Evolutionary conservation across 78 protist species (phyloP).

Genomic region (Protostelium mycophagum): DNA sequence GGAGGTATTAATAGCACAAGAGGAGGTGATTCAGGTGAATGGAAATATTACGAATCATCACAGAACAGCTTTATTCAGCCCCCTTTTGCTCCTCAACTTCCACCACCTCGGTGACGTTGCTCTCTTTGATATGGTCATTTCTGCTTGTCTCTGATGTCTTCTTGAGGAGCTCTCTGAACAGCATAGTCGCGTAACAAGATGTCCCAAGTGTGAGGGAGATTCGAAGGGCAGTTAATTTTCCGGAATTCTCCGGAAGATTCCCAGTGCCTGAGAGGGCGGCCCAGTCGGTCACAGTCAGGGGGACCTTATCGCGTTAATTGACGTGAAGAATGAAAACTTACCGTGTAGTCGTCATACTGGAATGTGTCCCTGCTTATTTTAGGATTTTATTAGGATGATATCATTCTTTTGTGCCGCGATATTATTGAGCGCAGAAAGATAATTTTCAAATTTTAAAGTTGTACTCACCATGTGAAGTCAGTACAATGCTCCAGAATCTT

Average conservation of each 20-base stretch:
- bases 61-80: too few relatives aligned
- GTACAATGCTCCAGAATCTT: constrained; percentile 10
- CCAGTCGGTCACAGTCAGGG: too few relatives aligned
- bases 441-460: too few relatives aligned
- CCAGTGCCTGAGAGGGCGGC: constrained; percentile 17
- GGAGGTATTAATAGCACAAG: too few relatives aligned
- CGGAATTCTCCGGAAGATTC: too few relatives aligned
- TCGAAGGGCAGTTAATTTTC: constrained; percentile 44
- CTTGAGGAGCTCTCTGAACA: constrained; percentile 71
- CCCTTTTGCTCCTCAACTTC: too few relatives aligned
- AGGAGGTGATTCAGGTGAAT: too few relatives aligned
- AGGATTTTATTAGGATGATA: neutral
- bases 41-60: too few relatives aligned
- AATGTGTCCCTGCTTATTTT: neutral
- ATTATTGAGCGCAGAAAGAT: neutral
- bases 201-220: constrained; percentile 64
- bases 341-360: constrained; percentile 23
- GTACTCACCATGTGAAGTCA: constrained; percentile 2
- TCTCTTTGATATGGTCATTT: too few relatives aligned
- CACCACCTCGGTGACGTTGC: too few relatives aligned
- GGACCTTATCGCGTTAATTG: constrained; percentile 5
- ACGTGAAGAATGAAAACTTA: constrained; percentile 13
- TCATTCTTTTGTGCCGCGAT: neutral
- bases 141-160: constrained; percentile 13
- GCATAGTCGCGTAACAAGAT: constrained; percentile 81